Evolutionary conservation across 116 monocot species (phyloP).

Genomic region (Papilionanthe hybrid): DNA sequence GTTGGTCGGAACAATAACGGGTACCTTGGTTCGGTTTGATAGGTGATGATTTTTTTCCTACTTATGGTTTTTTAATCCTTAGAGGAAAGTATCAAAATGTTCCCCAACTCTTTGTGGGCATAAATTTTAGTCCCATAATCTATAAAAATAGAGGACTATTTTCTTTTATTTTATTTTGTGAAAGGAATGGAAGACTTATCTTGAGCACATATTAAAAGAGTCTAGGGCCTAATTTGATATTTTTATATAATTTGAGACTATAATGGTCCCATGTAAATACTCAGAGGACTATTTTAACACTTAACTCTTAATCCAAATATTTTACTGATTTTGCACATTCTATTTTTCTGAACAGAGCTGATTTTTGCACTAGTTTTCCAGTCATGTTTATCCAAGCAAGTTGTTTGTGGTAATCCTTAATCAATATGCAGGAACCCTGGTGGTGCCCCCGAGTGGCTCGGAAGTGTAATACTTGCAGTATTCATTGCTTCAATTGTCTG

Average conservation of each 20-base stretch:
- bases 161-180: too few relatives aligned
- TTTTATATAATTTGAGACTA: too few relatives aligned
- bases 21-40: conserved; percentile 62
- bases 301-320: neutral
- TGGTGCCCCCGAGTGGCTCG: conserved; percentile 71
- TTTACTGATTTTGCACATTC: neutral
- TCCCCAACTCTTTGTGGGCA: too few relatives aligned
- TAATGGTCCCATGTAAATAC: too few relatives aligned
- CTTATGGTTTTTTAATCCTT: neutral
- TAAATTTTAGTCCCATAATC: too few relatives aligned
- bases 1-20: conserved; percentile 45
- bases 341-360: neutral
- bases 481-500: conserved; percentile 54
- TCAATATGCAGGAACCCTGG: conserved; percentile 69
- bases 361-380: neutral
- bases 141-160: too few relatives aligned
- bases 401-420: neutral
- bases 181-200: too few relatives aligned
- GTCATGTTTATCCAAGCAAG: neutral
- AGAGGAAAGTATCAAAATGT: too few relatives aligned
- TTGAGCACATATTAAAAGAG: too few relatives aligned
- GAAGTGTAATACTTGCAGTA: conserved; percentile 55
- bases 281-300: too few relatives aligned
- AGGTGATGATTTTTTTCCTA: conserved; percentile 36
- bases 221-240: too few relatives aligned